Base-by-base conservation (phyloP, 2,329 filamentous ascomycete species). In the Bimuria novae-zelandiae region DNA sequence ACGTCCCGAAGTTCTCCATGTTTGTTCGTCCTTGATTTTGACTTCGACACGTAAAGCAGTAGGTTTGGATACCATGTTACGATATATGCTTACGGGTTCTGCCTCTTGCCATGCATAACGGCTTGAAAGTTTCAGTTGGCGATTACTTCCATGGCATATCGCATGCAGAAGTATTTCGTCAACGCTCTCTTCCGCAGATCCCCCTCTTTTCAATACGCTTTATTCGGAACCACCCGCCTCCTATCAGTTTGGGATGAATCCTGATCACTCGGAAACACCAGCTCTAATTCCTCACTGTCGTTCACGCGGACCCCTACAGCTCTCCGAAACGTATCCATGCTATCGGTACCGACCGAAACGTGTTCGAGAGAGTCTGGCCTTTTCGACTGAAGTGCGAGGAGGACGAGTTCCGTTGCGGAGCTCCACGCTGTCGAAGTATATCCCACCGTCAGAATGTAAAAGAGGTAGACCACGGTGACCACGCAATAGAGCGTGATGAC, bases 351-450 rank as follows among this genome's bases (percentile, higher is more conserved):
- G 21, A 55, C 59, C 3, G 45, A 49, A 7, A 47, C 27, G 21
- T 59, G 41, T 4, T 51, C 51, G 5, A 55, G 23, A 25, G 49
- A n/a, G 3, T 53, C 50, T 4, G 54, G 54, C 14, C 33, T 39
- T n/a, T 48, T 54, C 2, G 60, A 61, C 30, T 59, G 56, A 10
- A 64, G 37, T 2, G 62, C 62, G 3, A 63, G 54, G 7, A 51
- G 12, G 2, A 61, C 37, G 2, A 61, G 41, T 32, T 61, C 60
- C 2, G 46, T 52, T 7, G 53, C 48, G 0, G 56, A 59, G 19
- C 53, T 48, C 62, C 58, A 63, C 7, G 60, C 56, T 4, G 55
- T 55, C 0, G 56, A 61, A 16, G 55, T 55, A n/a, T 41, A 44
- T 17, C 58, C 58, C 10, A 53, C 54, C 19, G 32, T 22, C 17